Base-by-base conservation (phyloP, 495 filamentous ascomycete species). In the Penicillium arizonense region DNA sequence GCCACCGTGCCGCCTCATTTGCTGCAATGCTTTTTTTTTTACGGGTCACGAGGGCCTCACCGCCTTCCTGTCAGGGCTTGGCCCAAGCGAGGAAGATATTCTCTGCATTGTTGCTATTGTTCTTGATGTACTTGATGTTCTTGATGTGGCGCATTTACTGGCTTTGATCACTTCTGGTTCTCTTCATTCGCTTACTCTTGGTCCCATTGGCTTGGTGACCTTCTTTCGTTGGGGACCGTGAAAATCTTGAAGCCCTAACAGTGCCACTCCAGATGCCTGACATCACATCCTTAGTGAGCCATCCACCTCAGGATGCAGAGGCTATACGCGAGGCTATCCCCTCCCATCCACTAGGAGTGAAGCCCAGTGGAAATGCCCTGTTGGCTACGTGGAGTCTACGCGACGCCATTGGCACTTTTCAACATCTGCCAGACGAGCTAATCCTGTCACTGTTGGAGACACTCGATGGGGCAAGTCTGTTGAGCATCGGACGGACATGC, bases 311-410 rank as follows among this genome's bases (percentile, higher is more conserved):
- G 35, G 53, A 67, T 45, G 56, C 56, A 13, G 55, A 64, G 54
- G 30, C 21, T 42, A 49, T 48, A 35, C 34, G 20, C 4, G 68
- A 75, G 49, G 64, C 70, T 30, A 86, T 96, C 44, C 87, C 88
- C 13, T 75, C 77, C 37, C 94, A 98, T 75, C 93, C 93, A 18
- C 73, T 96, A 28, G 85, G 87, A 37, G 80, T 97, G 57, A 95
- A 90, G 61, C 94, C 94, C 1, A 80, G 84, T 61, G 94, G 94
- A 44, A 98, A 98, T 78, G 85, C 86, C 50, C 88, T 90, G 43
- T 76, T 81, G 38, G 80, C 84, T 41, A 73, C 71, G 9, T 76
- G 69, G 28, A 89, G 89, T 70, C 80, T 91, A 18, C 87, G 90
- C 37, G 62, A 73, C 28, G 76, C 68, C 34, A 76, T 83, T 42